These are phyloP conservation scores for Ceratocystis eucalypticola DNA, from an alignment of 2,329 filamentous ascomycete species.

Conservation along the genomic window DNA sequence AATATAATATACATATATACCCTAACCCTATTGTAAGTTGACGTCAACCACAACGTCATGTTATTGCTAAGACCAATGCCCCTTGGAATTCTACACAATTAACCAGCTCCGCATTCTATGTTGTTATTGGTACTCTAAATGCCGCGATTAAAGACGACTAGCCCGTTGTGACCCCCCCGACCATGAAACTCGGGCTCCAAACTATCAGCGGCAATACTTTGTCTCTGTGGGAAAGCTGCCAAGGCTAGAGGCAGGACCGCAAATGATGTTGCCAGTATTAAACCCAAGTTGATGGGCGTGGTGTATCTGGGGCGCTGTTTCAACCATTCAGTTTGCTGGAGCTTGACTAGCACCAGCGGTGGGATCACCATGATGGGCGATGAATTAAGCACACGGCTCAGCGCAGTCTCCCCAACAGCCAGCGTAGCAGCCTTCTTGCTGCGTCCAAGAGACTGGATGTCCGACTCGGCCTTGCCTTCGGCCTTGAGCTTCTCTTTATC, in stretches of 20 bases:
- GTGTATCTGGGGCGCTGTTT: conserved; percentile 57
- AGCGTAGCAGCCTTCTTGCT: conserved; percentile 76
- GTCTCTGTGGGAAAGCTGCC: conserved; percentile 82
- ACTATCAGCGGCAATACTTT: conserved; percentile 60
- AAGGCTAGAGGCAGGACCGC: conserved; percentile 81
- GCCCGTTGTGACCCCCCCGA: conserved; percentile 60
- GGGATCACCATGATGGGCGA: conserved; percentile 96
- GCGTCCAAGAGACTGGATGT: conserved; percentile 64
- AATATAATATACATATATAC: no score
- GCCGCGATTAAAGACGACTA: conserved; percentile 94
- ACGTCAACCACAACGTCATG: no score
- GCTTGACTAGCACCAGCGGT: conserved; percentile 66
- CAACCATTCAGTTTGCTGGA: conserved; percentile 77
- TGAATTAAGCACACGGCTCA: conserved; percentile 82
- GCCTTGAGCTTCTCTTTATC: conserved; percentile 46
- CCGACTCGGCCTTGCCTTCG: conserved; percentile 49
- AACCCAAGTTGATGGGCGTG: conserved; percentile 67
- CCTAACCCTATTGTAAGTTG: no score
- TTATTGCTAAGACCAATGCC: no score
- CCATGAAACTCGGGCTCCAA: conserved; percentile 81
- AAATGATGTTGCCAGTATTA: conserved; percentile 78
- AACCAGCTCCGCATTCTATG: background rate
- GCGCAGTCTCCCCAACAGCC: conserved; percentile 83
- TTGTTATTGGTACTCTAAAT: conserved; percentile 41
- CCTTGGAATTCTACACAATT: no score